A percentile compares a stretch with the other conserved stretches of the same genome.
Conservation (phyloP, 108 stramenopile genomes). For the Nitzschia sp. region DNA sequence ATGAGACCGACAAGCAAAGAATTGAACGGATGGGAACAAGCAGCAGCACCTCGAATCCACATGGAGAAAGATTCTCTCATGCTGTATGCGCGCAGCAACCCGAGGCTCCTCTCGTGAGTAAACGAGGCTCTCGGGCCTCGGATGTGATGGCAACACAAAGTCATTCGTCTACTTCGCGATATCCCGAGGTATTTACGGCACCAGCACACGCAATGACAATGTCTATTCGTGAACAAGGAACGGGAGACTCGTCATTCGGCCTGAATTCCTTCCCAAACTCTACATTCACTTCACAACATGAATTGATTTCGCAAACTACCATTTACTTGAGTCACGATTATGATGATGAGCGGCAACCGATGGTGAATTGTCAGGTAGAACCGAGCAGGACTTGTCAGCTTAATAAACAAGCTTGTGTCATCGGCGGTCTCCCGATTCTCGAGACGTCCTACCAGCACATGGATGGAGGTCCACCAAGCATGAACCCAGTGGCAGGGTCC, state of each 20-base stretch:
- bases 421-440: too few species aligned
- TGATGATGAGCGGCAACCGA: too few species aligned
- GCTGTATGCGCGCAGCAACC: conserved; percentile 4
- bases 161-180: too few species aligned
- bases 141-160: background rate
- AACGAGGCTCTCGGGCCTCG: background rate
- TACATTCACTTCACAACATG: background rate
- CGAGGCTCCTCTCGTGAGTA: background rate
- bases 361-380: too few species aligned
- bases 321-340: too few species aligned
- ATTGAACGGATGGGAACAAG: conserved; percentile 2
- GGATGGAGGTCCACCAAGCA: conserved; percentile 3
- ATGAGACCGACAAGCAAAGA: background rate
- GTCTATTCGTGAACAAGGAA: too few species aligned
- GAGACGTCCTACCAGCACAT: conserved; percentile 10
- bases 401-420: too few species aligned
- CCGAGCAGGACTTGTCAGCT: too few species aligned
- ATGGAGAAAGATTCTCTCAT: background rate
- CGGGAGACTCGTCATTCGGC: too few species aligned
- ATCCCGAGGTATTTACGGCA: too few species aligned
- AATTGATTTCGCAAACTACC: background rate
- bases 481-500: too few species aligned
- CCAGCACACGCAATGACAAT: too few species aligned
- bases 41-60: background rate
- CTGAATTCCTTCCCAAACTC: conserved; percentile 2